Base-by-base conservation (phyloP, 371 early-diverging fungal species). In the Actinomucor elegans region DNA sequence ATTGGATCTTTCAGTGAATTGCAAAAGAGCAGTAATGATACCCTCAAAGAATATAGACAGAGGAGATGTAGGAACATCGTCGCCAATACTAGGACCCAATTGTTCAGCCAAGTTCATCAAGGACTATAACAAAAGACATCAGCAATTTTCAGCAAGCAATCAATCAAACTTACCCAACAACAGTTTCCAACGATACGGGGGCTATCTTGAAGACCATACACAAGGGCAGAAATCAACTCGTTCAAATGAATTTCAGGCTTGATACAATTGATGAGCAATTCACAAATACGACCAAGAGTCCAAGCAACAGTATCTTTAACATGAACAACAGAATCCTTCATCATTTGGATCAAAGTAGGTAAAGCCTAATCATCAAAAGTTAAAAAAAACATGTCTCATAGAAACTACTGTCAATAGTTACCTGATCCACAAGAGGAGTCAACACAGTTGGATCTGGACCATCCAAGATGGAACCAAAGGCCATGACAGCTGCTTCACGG, bases 401-500 rank as follows among this genome's bases (percentile, higher is more conserved):
- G 8, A 24, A 44, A 20, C 12, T 26, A 47, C 48, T 7, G 5
- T 38, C 5, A 26, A 8, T 26, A 0, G 15, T 51, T 43, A 71
- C 71, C 42, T 91, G 89, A 35, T 84, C 72, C 15, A 95, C 90
- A n/a, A 97, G 77, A 14, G 88, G 87, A 1, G 67, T 68, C 31
- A 97, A 69, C 7, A 86, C 71, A 2, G 59, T 59, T 1, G 78
- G 71, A 3, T 86, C 78, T 15, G 98, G 96, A 4, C 99, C 99
- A 38, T 97, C 96, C 56, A 98, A 67, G 55, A 98, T 96, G 0
- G 96, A 94, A 10, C 97, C 99, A 67, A 97, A 98, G 1, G 97
- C 94, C 94, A 96, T 96, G 36, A 97, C 92, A 20, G 99, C 94
- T 14, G 97, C 97, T 62, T 97, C 97, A 57, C 96, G 90, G 66